A percentile compares a stretch with the other conserved stretches of the same genome.
phyloP scores from a whole-genome alignment of 192 early-diverging fungal genomes.

The Gigaspora rosea region DNA sequence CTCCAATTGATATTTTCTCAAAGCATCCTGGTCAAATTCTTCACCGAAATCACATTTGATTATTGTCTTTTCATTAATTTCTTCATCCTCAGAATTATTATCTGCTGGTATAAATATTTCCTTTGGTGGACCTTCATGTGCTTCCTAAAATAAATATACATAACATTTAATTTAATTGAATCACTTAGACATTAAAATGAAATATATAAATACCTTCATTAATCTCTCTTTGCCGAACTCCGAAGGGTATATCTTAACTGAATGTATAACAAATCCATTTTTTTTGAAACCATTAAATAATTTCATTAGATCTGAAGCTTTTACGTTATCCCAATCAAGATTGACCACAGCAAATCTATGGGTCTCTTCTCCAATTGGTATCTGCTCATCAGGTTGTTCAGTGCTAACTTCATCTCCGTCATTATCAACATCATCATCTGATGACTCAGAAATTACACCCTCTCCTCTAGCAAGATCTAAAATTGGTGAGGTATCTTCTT shows the following conservation, averaged over 20 bases:
- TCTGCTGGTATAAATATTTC: slow-evolving; percentile 61
- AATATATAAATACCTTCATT: slow-evolving; percentile 32
- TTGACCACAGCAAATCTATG: slow-evolving; percentile 84
- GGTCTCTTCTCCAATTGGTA: slow-evolving; percentile 64
- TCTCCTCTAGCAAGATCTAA: slow-evolving; percentile 83
- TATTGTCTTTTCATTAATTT: slow-evolving; percentile 48
- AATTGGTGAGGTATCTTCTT: slow-evolving; percentile 31
- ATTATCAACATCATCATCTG: slow-evolving; percentile 50
- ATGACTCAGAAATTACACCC: slow-evolving; percentile 52
- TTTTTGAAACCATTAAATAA: slow-evolving; percentile 86
- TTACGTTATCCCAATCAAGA: slow-evolving; percentile 95
- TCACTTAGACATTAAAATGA: not conserved
- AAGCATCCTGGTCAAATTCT: slow-evolving; percentile 79
- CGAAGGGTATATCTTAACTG: slow-evolving; percentile 85
- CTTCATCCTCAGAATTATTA: slow-evolving; percentile 29
- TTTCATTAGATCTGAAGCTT: slow-evolving; percentile 81
- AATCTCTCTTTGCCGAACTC: slow-evolving; percentile 85
- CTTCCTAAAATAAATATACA: slow-evolving; percentile 48
- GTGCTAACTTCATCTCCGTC: slow-evolving; percentile 48
- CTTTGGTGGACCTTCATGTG: slow-evolving; percentile 71
- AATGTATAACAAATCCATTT: slow-evolving; percentile 63
- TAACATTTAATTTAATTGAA: not conserved
- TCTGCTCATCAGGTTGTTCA: slow-evolving; percentile 50
- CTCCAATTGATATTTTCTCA: slow-evolving; percentile 93
- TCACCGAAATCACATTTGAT: slow-evolving; percentile 56